Evolutionary conservation across 2,329 filamentous ascomycete species (phyloP).

Genomic region (Trichoderma atrobrunneum): DNA sequence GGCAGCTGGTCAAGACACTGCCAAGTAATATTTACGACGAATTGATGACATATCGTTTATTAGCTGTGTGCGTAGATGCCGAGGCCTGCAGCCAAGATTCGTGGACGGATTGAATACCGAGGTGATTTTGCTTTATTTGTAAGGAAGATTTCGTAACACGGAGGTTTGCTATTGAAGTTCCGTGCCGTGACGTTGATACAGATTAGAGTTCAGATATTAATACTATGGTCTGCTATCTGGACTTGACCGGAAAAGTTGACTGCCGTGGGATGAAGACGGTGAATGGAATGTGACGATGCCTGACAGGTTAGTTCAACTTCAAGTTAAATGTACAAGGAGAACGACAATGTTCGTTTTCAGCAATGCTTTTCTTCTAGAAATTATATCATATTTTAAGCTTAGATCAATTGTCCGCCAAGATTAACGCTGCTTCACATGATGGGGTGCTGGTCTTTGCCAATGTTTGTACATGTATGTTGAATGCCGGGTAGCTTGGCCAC

Average conservation of each 20-base stretch:
- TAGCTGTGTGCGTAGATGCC: neutral
- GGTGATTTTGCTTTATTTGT: neutral
- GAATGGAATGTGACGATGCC: too few relatives aligned
- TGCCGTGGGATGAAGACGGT: neutral
- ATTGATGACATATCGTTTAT: neutral
- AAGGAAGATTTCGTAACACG: neutral
- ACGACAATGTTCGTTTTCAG: neutral
- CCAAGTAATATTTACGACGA: constrained; percentile 4
- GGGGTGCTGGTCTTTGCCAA: neutral
- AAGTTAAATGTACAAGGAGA: too few relatives aligned
- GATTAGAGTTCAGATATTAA: neutral
- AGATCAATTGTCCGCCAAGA: neutral
- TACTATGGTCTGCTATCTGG: too few relatives aligned
- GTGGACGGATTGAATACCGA: neutral
- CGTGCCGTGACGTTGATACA: neutral
- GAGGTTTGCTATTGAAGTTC: neutral
- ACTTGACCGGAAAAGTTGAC: neutral
- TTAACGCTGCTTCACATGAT: neutral
- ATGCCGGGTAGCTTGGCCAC: neutral
- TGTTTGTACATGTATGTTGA: neutral
- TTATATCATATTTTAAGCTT: neutral
- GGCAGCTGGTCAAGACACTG: neutral
- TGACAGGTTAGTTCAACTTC: too few relatives aligned
- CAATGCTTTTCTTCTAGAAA: neutral
- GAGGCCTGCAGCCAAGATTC: neutral